phyloP scores from a whole-genome alignment of 169 alveolate genomes.

The Perkinsus olseni region DNA sequence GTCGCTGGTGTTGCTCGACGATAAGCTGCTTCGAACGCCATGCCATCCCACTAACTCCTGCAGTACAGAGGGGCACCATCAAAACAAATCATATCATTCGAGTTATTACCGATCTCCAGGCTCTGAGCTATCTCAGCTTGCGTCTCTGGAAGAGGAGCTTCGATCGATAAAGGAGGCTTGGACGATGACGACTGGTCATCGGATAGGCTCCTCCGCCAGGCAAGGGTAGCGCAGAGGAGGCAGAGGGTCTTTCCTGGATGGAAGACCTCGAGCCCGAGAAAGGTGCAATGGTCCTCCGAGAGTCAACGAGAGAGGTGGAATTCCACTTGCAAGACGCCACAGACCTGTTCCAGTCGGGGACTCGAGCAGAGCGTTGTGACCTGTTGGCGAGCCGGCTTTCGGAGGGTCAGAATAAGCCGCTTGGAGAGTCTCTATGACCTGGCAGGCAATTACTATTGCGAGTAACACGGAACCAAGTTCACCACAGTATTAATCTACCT shows the following conservation, averaged over 20 bases:
- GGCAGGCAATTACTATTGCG: not conserved
- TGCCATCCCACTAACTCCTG: not conserved
- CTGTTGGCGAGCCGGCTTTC: not conserved
- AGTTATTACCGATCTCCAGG: not conserved
- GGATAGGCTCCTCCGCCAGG: slow-evolving; percentile 28
- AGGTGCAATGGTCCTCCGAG: too few relatives aligned
- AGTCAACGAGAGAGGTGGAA: too few relatives aligned
- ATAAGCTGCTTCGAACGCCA: not conserved
- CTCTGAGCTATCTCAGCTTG: not conserved
- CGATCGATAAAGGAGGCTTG: not conserved
- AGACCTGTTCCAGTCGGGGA: slow-evolving; percentile 91
- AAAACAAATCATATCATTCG: not conserved
- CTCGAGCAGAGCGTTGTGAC: slow-evolving; percentile 76
- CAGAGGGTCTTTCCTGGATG: slow-evolving; percentile 72
- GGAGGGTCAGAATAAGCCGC: not conserved
- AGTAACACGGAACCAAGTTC: too few relatives aligned
- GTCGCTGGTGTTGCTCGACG: not conserved
- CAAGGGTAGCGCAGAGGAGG: slow-evolving; percentile 73
- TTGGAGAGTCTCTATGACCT: not conserved
- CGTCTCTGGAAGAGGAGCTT: not conserved
- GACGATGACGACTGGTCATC: not conserved
- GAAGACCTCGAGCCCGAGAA: not conserved
- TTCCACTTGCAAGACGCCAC: too few relatives aligned
- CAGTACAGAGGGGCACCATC: not conserved
- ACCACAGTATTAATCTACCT: too few relatives aligned